A percentile compares a stretch with the other conserved stretches of the same genome.
These are phyloP conservation scores for Caryopteris hybrid DNA, from an alignment of 305 asterid species.

Conservation along the genomic window DNA sequence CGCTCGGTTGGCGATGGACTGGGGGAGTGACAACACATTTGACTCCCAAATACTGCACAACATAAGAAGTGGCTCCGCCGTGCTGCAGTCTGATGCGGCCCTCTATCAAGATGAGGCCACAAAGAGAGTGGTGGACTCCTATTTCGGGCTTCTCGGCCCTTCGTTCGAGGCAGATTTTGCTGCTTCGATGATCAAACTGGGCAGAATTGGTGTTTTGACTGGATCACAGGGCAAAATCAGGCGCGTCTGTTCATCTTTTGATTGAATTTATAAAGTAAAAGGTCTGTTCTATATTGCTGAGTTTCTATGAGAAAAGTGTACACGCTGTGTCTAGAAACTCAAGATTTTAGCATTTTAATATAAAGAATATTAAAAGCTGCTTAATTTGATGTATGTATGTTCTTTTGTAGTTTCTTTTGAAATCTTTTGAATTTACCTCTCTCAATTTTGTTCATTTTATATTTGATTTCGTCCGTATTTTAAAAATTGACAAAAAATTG, in stretches of 20 bases:
- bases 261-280: slow-evolving; percentile 9
- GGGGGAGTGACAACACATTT: slow-evolving; percentile 41
- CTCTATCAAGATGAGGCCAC: slow-evolving; percentile 57
- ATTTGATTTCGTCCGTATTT: too few species aligned
- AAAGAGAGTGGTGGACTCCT: slow-evolving; percentile 58
- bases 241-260: slow-evolving; percentile 48
- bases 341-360: too few species aligned
- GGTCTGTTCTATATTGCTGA: too few species aligned
- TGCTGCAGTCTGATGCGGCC: slow-evolving; percentile 62
- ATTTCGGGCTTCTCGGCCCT: slow-evolving; percentile 47
- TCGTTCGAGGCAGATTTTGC: slow-evolving; percentile 69
- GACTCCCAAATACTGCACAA: slow-evolving; percentile 56
- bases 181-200: slow-evolving; percentile 68
- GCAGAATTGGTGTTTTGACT: slow-evolving; percentile 57
- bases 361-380: too few species aligned
- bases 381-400: too few species aligned
- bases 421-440: too few species aligned
- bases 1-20: slow-evolving; percentile 57
- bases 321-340: too few species aligned
- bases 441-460: too few species aligned
- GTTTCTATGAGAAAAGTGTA: too few species aligned
- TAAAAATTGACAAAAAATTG: too few species aligned
- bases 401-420: too few species aligned
- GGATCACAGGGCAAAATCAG: slow-evolving; percentile 59
- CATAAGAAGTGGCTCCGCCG: slow-evolving; percentile 69